phyloP scores from a whole-genome alignment of 1,139 yeast genomes.

The Kazachstania sp. region DNA sequence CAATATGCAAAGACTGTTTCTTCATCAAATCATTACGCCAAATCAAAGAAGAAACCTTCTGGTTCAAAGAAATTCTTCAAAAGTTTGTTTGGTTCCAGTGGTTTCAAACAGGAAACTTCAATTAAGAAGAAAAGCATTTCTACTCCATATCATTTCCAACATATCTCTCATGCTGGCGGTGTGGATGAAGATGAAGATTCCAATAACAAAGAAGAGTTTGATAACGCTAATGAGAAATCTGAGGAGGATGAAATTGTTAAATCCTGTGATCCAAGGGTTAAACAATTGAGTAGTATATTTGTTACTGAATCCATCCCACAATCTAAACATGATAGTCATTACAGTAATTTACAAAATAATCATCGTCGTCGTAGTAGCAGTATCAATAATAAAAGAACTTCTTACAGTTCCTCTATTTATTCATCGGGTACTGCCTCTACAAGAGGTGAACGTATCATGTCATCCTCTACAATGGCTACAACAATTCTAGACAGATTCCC shows the following conservation, averaged over 20 bases:
- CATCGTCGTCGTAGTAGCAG: neutral
- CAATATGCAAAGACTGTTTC: neutral
- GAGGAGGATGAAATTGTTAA: neutral
- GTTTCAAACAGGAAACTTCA: neutral
- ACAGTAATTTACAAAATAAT: neutral
- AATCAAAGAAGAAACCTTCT: neutral
- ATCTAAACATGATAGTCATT: neutral
- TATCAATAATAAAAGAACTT: neutral
- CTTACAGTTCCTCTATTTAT: constrained; percentile 7
- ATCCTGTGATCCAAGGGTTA: neutral
- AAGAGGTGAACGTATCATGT: constrained; percentile 20
- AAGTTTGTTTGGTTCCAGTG: constrained; percentile 22
- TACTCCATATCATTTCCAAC: constrained; percentile 27
- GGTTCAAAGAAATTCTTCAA: constrained; percentile 17
- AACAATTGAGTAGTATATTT: constrained; percentile 18
- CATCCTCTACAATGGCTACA: constrained; percentile 29
- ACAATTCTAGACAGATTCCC: constrained; percentile 19
- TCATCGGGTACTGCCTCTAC: constrained; percentile 18
- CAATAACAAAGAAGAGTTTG: neutral
- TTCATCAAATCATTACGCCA: neutral
- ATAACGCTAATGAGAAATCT: neutral
- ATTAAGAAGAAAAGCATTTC: constrained; percentile 15
- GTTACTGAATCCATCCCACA: constrained; percentile 21
- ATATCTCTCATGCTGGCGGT: constrained; percentile 28
- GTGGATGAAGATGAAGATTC: neutral